Evolutionary conservation across 2,329 filamentous ascomycete genomes (phyloP), one percentile per base, ranked within the genome.

Genomic region (Acephala macrosclerotiorum): DNA sequence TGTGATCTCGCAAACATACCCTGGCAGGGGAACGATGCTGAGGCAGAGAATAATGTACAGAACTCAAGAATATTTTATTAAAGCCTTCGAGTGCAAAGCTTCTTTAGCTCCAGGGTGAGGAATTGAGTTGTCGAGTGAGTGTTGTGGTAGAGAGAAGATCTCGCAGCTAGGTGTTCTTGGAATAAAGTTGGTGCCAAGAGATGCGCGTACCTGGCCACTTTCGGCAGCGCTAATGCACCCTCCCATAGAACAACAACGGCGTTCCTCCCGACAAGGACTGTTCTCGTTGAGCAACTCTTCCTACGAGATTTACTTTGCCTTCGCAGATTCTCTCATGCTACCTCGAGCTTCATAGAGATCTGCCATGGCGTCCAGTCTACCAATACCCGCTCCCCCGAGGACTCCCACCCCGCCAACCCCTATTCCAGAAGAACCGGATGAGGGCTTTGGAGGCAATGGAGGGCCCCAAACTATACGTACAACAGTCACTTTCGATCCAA

Each of bases 321-420:
- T 36, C 45, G 57, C 51, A 36, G 29, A 47, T 38, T 16, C 33
- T 59, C 58, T 56, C 51, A 71, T 68, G 66, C 61, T 40, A 51
- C 57, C 20, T 62, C 45, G 26, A 68, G 9, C 18, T 42, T 65
- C 36, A 51, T 67, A 68, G 47, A 65, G 51, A 60, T 56, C 58
- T 42, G 65, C 63, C 16, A 91, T 90, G 88, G 86, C 86, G 68
- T 83, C 86, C 65, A 81, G 81, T 70, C 81, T 87, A 69, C 84
- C 87, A 60, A 82, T 88, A 68, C 86, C 86, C 64, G 77, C 84
- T 49, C 87, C 87, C 67, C 88, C 89, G 63, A 83, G 86, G 71
- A 89, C 89, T 36, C 88, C 88, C 14, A 89, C 89, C 72, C 89
- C 88, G 70, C 88, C 88, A 69, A 82, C 85, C 73, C 75, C 79